Conservation (phyloP, 2,329 filamentous ascomycete genomes). For the Cyphellophora attinorum region DNA sequence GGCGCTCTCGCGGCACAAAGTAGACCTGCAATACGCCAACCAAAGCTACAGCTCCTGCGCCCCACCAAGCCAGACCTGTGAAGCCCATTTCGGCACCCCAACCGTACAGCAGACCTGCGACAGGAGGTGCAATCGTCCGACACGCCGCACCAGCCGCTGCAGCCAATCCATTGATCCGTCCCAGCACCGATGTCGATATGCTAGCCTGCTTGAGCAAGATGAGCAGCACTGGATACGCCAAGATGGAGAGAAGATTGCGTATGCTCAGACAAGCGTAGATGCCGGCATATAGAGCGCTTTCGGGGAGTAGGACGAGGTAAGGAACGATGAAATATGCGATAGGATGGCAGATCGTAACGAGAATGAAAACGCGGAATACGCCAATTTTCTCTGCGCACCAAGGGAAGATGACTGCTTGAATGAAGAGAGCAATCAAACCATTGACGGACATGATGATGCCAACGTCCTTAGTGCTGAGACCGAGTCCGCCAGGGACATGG, state of each 20-base stretch:
- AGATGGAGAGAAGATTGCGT: slow-evolving; percentile 59
- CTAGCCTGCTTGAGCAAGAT: slow-evolving; percentile 66
- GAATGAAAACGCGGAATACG: slow-evolving; percentile 56
- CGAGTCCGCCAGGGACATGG: slow-evolving; percentile 55
- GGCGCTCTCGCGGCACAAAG: slow-evolving; percentile 42
- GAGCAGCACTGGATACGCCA: slow-evolving; percentile 58
- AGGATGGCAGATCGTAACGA: slow-evolving; percentile 58
- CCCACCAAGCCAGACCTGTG: slow-evolving; percentile 56
- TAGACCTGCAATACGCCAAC: slow-evolving; percentile 48
- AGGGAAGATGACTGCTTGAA: slow-evolving; percentile 64
- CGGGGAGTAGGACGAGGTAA: slow-evolving; percentile 53
- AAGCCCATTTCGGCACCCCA: slow-evolving; percentile 47
- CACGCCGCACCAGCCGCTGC: slow-evolving; percentile 63
- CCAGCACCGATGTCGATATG: slow-evolving; percentile 51
- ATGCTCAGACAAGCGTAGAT: slow-evolving; percentile 58
- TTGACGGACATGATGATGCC: slow-evolving; percentile 61
- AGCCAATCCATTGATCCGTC: slow-evolving; percentile 63
- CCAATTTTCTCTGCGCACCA: slow-evolving; percentile 53
- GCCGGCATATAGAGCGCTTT: slow-evolving; percentile 44
- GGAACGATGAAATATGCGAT: slow-evolving; percentile 60
- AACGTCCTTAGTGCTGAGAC: slow-evolving; percentile 55
- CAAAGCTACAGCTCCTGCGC: slow-evolving; percentile 45
- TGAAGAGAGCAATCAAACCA: slow-evolving; percentile 60
- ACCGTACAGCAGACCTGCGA: slow-evolving; percentile 59
- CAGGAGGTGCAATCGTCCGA: slow-evolving; percentile 58